Evolutionary conservation across 1,284 basidiomycete genomes (phyloP), one percentile per base, ranked within the genome.

Genomic region (Leccinum pachyderme): DNA sequence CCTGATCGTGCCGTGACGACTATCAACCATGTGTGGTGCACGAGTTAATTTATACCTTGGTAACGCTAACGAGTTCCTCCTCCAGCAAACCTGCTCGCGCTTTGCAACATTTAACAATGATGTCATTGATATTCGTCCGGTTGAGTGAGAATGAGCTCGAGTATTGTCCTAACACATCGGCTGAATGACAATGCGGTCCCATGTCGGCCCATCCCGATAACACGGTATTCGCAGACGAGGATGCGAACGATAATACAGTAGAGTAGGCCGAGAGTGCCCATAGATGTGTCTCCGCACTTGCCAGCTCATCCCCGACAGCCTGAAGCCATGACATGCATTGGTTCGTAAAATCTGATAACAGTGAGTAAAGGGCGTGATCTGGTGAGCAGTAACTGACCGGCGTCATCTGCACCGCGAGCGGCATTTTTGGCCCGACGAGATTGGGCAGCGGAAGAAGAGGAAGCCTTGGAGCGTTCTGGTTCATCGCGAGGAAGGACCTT

Each of bases 391-490:
- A 25, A 65, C 89, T 65, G 60, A 89, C 89, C 89, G 63, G 91
- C 88, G 67, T 92, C 89, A 68, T 91, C 86, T 53, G 88, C 87
- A 59, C 89, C 80, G 72, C 91, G 89, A 50, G 88, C 89, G 28
- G 89, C 89, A 66, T 92, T 92, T 77, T 90, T 91, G 43, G 89
- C 89, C 49, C 89, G 83, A 58, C 89, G 81, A 35, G 87, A 89
- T 66, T 91, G 89, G 13, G 88, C 88, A 27, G 87, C 86, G 25
- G 81, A 76, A 47, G 81, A 81, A 33, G 69, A 73, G 35, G 74
- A 62, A 3, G 64, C 65, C 54, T 76, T 79, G 35, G 72, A 67
- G 4, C 76, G 73, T 54, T 79, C 77, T 12, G 73, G 69, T 51
- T 78, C 75, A 45, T 73, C 75, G 5, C 76, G 73, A 5, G 71